These are phyloP conservation scores for Venturia carpophila DNA, from an alignment of 2,329 filamentous ascomycete genomes.

Conservation along the genomic window DNA sequence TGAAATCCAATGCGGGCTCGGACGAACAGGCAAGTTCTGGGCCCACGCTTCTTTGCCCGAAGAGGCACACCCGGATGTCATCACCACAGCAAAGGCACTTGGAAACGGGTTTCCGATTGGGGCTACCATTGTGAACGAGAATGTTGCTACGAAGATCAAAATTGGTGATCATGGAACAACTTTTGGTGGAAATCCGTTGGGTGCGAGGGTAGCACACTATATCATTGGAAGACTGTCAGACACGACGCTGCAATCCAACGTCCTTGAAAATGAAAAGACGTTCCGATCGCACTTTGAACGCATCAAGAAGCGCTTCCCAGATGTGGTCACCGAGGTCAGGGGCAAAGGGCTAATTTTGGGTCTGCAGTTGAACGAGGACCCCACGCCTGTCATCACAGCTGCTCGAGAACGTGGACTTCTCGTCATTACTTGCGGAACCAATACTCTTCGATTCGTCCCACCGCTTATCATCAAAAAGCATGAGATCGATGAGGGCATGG, in stretches of 20 bases:
- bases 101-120: slow-evolving; percentile 96
- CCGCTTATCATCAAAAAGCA: slow-evolving; percentile 70
- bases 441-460: slow-evolving; percentile 87
- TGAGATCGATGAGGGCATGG: slow-evolving; percentile 71
- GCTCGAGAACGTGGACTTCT: slow-evolving; percentile 81
- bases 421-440: slow-evolving; percentile 86
- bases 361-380: slow-evolving; percentile 70
- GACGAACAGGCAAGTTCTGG: slow-evolving; percentile 83
- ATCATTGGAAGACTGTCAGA: slow-evolving; percentile 72
- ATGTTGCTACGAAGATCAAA: slow-evolving; percentile 61
- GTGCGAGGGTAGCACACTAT: slow-evolving; percentile 75
- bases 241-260: slow-evolving; percentile 58
- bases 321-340: slow-evolving; percentile 67
- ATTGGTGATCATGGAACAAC: slow-evolving; percentile 87
- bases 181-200: slow-evolving; percentile 86
- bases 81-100: slow-evolving; percentile 91
- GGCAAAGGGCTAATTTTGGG: slow-evolving; percentile 82
- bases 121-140: slow-evolving; percentile 61
- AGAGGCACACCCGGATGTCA: slow-evolving; percentile 83
- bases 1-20: slow-evolving; percentile 92
- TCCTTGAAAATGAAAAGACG: slow-evolving; percentile 57
- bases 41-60: slow-evolving; percentile 68
- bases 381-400: slow-evolving; percentile 67
- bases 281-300: slow-evolving; percentile 52
- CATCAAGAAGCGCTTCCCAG: slow-evolving; percentile 56